phyloP scores from a whole-genome alignment of 169 alveolate species.

The Plasmodium vivax region DNA sequence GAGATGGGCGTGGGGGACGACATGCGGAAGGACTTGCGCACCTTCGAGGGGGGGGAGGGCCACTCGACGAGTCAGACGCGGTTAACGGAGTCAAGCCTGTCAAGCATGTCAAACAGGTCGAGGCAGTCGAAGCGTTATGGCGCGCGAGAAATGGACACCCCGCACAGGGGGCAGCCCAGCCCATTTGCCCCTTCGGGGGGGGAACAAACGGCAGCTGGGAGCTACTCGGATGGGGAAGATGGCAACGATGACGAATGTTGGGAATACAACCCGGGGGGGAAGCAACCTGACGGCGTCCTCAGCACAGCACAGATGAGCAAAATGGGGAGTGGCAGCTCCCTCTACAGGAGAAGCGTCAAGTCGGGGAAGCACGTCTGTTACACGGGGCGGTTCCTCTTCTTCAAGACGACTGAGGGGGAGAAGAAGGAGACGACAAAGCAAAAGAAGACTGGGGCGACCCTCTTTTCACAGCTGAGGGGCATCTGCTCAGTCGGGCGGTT shows the following conservation, averaged over 20 bases:
- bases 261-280: neutral
- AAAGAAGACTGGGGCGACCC: neutral
- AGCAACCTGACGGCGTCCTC: neutral
- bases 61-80: too few species aligned
- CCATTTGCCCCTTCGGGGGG: neutral
- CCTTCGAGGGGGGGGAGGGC: neutral
- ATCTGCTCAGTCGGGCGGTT: constrained; percentile 8
- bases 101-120: too few species aligned
- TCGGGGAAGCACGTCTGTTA: constrained; percentile 15
- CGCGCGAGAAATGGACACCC: neutral
- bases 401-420: neutral
- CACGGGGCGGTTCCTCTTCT: constrained; percentile 2
- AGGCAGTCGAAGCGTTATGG: neutral
- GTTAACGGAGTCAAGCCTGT: neutral
- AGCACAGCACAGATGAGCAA: neutral
- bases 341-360: constrained; percentile 17
- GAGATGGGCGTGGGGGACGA: neutral
- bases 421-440: neutral
- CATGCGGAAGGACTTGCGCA: neutral
- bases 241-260: neutral
- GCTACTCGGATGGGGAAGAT: neutral
- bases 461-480: neutral
- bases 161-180: neutral
- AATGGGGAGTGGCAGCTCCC: neutral
- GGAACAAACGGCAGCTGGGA: neutral